phyloP scores from a whole-genome alignment of 169 alveolate species.

The Plasmodium vivax region DNA sequence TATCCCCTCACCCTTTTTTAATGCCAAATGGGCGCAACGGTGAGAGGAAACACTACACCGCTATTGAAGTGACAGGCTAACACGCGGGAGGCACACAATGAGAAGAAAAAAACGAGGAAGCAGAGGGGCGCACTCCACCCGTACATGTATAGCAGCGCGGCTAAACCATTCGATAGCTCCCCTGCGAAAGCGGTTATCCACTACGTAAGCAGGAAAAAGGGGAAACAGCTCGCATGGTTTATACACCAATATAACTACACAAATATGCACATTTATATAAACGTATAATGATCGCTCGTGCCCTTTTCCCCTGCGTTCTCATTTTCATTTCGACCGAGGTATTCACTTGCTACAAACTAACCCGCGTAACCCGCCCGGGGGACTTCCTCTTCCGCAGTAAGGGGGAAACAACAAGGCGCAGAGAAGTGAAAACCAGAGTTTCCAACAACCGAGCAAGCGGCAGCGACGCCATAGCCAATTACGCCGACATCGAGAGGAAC shows the following conservation, averaged over 20 bases:
- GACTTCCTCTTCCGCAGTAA: not conserved
- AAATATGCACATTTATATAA: no score
- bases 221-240: not conserved
- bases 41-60: not conserved
- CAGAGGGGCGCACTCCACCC: not conserved
- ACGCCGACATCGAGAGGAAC: slow-evolving; percentile 7
- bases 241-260: not conserved
- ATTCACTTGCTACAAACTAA: slow-evolving; percentile 12
- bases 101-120: not conserved
- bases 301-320: not conserved
- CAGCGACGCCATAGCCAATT: slow-evolving; percentile 1
- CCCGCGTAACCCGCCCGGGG: not conserved
- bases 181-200: not conserved
- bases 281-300: slow-evolving; percentile 17
- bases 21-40: not conserved
- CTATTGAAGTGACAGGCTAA: not conserved
- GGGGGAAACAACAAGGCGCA: not conserved
- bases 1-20: not conserved
- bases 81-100: not conserved
- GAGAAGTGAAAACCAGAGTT: not conserved
- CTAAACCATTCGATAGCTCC: not conserved
- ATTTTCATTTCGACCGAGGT: not conserved
- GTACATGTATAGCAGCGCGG: not conserved
- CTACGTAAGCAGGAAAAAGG: not conserved
- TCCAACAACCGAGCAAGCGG: not conserved